Base-by-base conservation (phyloP, 1,284 basidiomycete genomes). In the Ceratobasidium sp. region DNA sequence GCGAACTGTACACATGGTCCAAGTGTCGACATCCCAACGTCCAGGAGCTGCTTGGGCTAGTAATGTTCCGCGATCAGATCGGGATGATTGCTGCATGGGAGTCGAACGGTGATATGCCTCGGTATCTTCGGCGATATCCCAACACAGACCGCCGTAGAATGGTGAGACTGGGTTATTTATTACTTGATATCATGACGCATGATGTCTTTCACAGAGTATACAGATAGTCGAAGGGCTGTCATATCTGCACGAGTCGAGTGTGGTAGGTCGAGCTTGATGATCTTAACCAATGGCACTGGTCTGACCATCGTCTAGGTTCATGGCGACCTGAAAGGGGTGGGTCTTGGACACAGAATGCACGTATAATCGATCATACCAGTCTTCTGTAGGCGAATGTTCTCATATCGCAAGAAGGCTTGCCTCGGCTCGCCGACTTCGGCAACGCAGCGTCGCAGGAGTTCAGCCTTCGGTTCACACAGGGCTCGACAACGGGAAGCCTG, bases 291-390 rank as follows among this genome's bases (percentile, higher is more conserved):
- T 33, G 33, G 4, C 33, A n/a, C 10, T 23, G 13, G 33, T 3
- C 6, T 49, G 9, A 10, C 15, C 33, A 13, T 7, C 28, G 23
- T 3, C 12, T 40, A 73, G 71, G 44, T 73, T 49, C 71, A 73
- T 51, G 71, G 71, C n/a, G 71, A 73, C 44, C 46, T 73, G 5
- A 73, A 73, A 46, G 71, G 20, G 0, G 71, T 73, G n/a, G 20
- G 71, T 63, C n/a, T 39, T 33, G 4, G 4, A 23, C 20, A 2
- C 9, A 15, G 0, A 9, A 46, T 13, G 5, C 20, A 40, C 20
- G 10, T 28, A n/a, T 44, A 26, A 44, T 26, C 5, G 26, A 10
- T 67, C 33, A 33, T 33, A 33, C 33, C 4, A 51, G 9, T 51
- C 12, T 9, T 3, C 4, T n/a, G 18, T 49, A 67, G 64, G 9